A percentile compares a stretch with the other conserved stretches of the same genome.
Conservation (phyloP, 2,329 filamentous ascomycete species). For the Ascochyta viciae-villosae region DNA sequence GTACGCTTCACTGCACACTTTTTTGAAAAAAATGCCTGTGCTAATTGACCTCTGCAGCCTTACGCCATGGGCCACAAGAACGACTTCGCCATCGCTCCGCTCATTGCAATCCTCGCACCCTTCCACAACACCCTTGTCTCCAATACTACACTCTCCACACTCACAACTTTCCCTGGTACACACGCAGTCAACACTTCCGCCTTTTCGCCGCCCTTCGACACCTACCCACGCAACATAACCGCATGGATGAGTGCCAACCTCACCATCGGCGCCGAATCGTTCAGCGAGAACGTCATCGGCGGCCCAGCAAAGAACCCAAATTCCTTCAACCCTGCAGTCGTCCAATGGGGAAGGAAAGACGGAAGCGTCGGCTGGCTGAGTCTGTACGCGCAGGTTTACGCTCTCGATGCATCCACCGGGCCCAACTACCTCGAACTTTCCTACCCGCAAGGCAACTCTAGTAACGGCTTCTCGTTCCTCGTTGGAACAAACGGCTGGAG, state of each 20-base stretch:
- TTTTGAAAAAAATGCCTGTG: neutral
- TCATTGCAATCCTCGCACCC: slow-evolving; percentile 62
- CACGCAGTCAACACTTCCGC: slow-evolving; percentile 61
- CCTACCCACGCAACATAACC: slow-evolving; percentile 64
- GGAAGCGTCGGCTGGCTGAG: slow-evolving; percentile 40
- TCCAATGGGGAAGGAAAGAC: slow-evolving; percentile 61
- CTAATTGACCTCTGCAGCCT: slow-evolving; percentile 42
- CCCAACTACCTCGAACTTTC: slow-evolving; percentile 55
- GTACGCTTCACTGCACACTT: slow-evolving; percentile 18
- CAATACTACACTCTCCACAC: slow-evolving; percentile 43
- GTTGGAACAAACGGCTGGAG: slow-evolving; percentile 55
- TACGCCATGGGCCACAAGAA: slow-evolving; percentile 65
- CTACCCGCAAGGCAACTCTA: slow-evolving; percentile 61
- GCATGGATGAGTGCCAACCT: slow-evolving; percentile 64
- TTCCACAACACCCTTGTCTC: slow-evolving; percentile 59
- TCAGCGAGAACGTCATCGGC: slow-evolving; percentile 63
- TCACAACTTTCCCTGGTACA: slow-evolving; percentile 60
- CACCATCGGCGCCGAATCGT: slow-evolving; percentile 67
- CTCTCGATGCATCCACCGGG: slow-evolving; percentile 30
- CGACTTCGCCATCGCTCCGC: slow-evolving; percentile 65
- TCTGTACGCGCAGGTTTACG: slow-evolving; percentile 37
- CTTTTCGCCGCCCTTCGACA: slow-evolving; percentile 66
- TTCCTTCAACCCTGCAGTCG: slow-evolving; percentile 66
- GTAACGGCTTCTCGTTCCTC: slow-evolving; percentile 60
- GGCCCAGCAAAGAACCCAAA: slow-evolving; percentile 60